phyloP scores from a whole-genome alignment of 208 protist species.

The Sergeia podlipaevii region DNA sequence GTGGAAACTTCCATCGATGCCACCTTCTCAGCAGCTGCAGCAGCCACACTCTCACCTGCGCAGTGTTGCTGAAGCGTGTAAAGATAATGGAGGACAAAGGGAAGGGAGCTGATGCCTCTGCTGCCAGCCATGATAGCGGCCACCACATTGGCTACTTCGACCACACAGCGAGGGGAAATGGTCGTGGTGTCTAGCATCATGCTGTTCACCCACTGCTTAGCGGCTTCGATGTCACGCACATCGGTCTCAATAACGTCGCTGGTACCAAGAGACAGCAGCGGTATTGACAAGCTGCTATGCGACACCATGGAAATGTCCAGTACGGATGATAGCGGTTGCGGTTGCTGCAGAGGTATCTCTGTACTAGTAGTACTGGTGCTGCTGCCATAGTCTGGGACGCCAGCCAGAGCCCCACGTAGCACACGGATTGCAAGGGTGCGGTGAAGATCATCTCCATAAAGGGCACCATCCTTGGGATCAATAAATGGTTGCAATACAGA shows the following conservation, averaged over 20 bases:
- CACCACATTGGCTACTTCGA: constrained; percentile 50
- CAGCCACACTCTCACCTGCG: background rate
- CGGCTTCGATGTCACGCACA: constrained; percentile 39
- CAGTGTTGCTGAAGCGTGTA: constrained; percentile 46
- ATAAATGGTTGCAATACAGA: constrained; percentile 28
- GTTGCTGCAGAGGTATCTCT: background rate
- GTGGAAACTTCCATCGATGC: constrained; percentile 6
- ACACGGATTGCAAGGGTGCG: constrained; percentile 40
- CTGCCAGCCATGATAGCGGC: constrained; percentile 48
- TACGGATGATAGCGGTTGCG: background rate
- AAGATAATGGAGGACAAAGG: constrained; percentile 49
- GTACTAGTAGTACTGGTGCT: constrained; percentile 2
- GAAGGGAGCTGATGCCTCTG: constrained; percentile 33
- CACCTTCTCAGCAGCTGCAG: constrained; percentile 11
- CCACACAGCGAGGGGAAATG: constrained; percentile 49
- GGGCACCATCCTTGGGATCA: too few species aligned
- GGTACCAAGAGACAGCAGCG: background rate
- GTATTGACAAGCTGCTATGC: background rate
- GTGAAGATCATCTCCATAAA: constrained; percentile 22
- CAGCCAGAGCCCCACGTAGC: constrained; percentile 45
- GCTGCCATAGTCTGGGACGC: constrained; percentile 21
- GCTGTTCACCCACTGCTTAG: constrained; percentile 50
- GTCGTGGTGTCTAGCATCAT: constrained; percentile 8
- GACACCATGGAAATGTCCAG: background rate
- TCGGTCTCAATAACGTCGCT: constrained; percentile 50